A percentile compares a stretch with the other conserved stretches of the same genome.
Conservation (phyloP, 495 filamentous ascomycete species). For the Daldinia grandis region DNA sequence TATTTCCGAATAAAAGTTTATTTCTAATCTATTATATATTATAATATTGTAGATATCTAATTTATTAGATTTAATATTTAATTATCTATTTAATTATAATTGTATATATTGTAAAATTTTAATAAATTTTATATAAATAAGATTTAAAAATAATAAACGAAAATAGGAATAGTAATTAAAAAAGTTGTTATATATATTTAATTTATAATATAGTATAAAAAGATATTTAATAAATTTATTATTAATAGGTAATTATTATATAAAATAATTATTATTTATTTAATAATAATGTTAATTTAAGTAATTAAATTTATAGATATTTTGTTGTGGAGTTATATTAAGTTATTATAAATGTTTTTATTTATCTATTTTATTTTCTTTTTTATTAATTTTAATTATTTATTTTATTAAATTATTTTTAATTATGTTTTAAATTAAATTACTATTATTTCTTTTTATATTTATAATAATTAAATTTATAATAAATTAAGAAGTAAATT, state of each 20-base stretch:
- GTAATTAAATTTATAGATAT: not conserved
- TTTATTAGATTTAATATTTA: not conserved
- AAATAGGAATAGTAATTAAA: not conserved
- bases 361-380: not conserved
- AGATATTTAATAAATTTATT: slow-evolving; percentile 2
- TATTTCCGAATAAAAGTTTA: not conserved
- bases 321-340: not conserved
- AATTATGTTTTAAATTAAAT: not conserved
- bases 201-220: not conserved
- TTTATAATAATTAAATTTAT: not conserved
- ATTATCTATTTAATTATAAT: not conserved
- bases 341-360: not conserved
- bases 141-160: not conserved
- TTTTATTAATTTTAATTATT: not conserved
- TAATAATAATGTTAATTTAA: not conserved
- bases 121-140: not conserved
- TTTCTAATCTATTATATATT: not conserved
- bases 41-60: not conserved
- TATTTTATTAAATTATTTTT: too few species aligned
- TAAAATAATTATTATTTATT: not conserved
- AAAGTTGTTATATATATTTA: not conserved
- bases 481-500: not conserved
- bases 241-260: not conserved
- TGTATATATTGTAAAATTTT: not conserved
- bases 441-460: not conserved